Evolutionary conservation across 805 yeast species (phyloP).

Genomic region (Candida chauliodis): DNA sequence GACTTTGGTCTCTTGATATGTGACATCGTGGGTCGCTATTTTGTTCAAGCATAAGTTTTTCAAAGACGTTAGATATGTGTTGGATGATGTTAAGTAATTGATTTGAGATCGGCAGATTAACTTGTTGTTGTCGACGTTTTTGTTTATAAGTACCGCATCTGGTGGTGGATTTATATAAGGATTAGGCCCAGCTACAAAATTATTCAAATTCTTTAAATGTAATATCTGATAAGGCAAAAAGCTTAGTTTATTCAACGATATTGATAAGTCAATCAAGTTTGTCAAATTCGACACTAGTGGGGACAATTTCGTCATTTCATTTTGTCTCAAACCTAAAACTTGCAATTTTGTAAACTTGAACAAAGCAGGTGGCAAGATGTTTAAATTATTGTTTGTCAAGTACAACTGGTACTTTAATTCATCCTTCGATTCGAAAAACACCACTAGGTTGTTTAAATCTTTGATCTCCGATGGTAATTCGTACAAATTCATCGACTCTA

Average conservation of each 20-base stretch:
- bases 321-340: constrained; percentile 51
- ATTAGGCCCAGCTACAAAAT: constrained; percentile 56
- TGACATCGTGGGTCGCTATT: constrained; percentile 50
- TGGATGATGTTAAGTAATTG: background rate
- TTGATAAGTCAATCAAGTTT: constrained; percentile 47
- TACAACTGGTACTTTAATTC: constrained; percentile 41
- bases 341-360: constrained; percentile 49
- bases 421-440: constrained; percentile 21
- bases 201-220: constrained; percentile 38
- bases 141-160: constrained; percentile 20
- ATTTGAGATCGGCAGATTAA: constrained; percentile 24
- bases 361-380: constrained; percentile 46
- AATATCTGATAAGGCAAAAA: constrained; percentile 53
- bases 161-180: constrained; percentile 29
- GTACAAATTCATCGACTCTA: constrained; percentile 46
- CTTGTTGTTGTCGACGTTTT: constrained; percentile 14
- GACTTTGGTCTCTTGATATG: constrained; percentile 48
- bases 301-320: constrained; percentile 45
- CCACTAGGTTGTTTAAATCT: constrained; percentile 54
- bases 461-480: constrained; percentile 56
- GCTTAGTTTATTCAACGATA: constrained; percentile 48
- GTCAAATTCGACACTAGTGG: constrained; percentile 41
- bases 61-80: constrained; percentile 22
- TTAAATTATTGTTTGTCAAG: constrained; percentile 47
- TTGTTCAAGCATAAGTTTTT: constrained; percentile 45